These are phyloP conservation scores for Aspergillus tamarii DNA, from an alignment of 2,329 filamentous ascomycete species.

Conservation along the genomic window DNA sequence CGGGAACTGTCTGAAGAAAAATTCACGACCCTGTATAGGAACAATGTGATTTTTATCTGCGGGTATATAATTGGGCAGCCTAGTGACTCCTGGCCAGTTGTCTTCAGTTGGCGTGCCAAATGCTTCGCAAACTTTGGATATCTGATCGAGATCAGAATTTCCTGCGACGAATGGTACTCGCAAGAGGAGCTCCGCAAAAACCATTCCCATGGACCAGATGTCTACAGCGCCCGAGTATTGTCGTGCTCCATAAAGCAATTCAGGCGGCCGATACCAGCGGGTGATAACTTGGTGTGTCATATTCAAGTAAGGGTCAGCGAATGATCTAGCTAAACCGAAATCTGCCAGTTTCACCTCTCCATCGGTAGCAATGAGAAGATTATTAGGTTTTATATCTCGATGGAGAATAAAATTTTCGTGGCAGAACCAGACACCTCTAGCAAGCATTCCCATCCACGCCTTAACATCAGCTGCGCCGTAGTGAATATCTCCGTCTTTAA, in stretches of 20 bases:
- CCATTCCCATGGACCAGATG: slow-evolving; percentile 89
- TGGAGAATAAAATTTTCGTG: slow-evolving; percentile 93
- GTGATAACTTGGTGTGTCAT: slow-evolving; percentile 98
- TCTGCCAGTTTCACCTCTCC: slow-evolving; percentile 95
- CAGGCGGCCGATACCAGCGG: slow-evolving; percentile 92
- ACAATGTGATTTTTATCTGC: slow-evolving; percentile 60
- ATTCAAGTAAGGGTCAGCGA: slow-evolving; percentile 80
- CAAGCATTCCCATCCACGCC: slow-evolving; percentile 98
- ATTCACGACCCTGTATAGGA: slow-evolving; percentile 65
- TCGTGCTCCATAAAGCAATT: slow-evolving; percentile 85
- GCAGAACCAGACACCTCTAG: slow-evolving; percentile 90
- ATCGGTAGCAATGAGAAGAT: slow-evolving; percentile 89
- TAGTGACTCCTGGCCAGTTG: slow-evolving; percentile 90
- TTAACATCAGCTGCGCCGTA: slow-evolving; percentile 93
- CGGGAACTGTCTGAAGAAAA: slow-evolving; percentile 76
- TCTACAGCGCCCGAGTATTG: slow-evolving; percentile 92
- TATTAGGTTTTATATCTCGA: slow-evolving; percentile 99
- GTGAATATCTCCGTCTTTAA: slow-evolving; percentile 79
- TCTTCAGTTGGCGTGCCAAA: slow-evolving; percentile 92
- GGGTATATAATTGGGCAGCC: slow-evolving; percentile 78
- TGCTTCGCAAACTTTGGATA: slow-evolving; percentile 78
- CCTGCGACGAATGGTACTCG: slow-evolving; percentile 82
- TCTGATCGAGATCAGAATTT: slow-evolving; percentile 82
- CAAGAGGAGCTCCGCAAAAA: slow-evolving; percentile 88
- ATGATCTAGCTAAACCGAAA: slow-evolving; percentile 90